Percentiles rank a stretch among this genome's conserved stretches.
Conservation (phyloP, 129 eudicot species). For the Flaveria trinervia region DNA sequence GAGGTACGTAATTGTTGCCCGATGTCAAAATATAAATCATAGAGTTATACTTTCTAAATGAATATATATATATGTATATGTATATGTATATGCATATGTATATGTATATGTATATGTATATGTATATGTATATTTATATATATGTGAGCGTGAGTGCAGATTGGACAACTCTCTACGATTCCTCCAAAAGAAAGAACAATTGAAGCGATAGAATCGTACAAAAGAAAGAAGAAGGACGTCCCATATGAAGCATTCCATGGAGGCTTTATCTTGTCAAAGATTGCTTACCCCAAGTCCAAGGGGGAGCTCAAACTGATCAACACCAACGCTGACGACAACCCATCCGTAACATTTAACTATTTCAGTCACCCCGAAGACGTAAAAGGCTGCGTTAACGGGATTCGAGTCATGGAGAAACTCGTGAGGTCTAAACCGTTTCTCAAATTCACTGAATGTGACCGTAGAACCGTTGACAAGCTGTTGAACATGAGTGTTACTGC, state of each 20-base stretch:
- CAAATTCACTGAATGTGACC: conserved; percentile 44
- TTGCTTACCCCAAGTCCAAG: conserved; percentile 65
- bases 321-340: conserved; percentile 73
- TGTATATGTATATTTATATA: too few species aligned
- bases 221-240: conserved; percentile 47
- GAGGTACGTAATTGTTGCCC: conserved; percentile 44
- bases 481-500: conserved; percentile 81
- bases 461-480: conserved; percentile 43
- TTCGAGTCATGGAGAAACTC: conserved; percentile 62
- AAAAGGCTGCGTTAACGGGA: conserved; percentile 63
- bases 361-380: conserved; percentile 69
- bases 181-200: conserved; percentile 77
- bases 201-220: conserved; percentile 58
- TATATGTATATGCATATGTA: too few species aligned
- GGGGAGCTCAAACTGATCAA: conserved; percentile 65
- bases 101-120: too few species aligned
- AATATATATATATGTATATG: too few species aligned
- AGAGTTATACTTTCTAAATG: too few species aligned
- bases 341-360: conserved; percentile 80
- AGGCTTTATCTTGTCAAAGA: conserved; percentile 85
- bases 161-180: conserved; percentile 84
- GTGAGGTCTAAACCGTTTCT: conserved; percentile 54
- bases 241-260: conserved; percentile 77
- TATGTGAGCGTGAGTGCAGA: conserved; percentile 39
- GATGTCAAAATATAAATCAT: too few species aligned